Base-by-base conservation (phyloP, 495 filamentous ascomycete species). In the Daldinia vernicosa region DNA sequence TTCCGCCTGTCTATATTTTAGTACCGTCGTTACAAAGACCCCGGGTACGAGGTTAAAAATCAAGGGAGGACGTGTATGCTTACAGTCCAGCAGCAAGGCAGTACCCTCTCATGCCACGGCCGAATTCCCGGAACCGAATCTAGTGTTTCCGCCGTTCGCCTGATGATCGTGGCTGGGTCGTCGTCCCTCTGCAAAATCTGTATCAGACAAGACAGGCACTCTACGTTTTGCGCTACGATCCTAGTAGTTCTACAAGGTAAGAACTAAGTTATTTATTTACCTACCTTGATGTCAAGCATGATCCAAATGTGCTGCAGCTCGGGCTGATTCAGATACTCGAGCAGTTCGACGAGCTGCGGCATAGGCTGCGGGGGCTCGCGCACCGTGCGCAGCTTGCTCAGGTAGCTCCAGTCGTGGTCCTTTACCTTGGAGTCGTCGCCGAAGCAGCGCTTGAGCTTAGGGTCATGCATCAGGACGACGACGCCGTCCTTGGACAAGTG, bases 281-380 rank as follows among this genome's bases (percentile, higher is more conserved):
- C 6, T 79, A 93, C 89, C 80, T 98, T 98, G 74, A 98, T 92
- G 76, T 98, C 95, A 0, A 98, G 83, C 47, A 98, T 77, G 3
- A 94, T 56, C 94, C 95, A 97, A 4, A 93, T 80, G 43, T 90
- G 74, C 70, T 91, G 88, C 9, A 82, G 59, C 1, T 74, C 84
- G 0, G 89, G 89, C 32, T 85, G 75, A 15, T 86, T 84, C 35
- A 98, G 76, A 63, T 89, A 95, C 47, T 87, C 82, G 2, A 98
- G 81, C 43, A 98, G 80, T 69, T 98, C 95, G n/a, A 76, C 58
- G 17, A 98, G 80, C 1, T 91, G 83, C 1, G 93, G 88, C 86
- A 98, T 92, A 0, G 84, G 82, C 69, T 91, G 85, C 63, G 87
- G 86, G 2, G 93, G 93, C 43, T 86, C 85, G 63, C 84, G 79